These are phyloP conservation scores for Gamsiella multidivaricata DNA, from an alignment of 192 early-diverging fungal genomes.

Conservation along the genomic window DNA sequence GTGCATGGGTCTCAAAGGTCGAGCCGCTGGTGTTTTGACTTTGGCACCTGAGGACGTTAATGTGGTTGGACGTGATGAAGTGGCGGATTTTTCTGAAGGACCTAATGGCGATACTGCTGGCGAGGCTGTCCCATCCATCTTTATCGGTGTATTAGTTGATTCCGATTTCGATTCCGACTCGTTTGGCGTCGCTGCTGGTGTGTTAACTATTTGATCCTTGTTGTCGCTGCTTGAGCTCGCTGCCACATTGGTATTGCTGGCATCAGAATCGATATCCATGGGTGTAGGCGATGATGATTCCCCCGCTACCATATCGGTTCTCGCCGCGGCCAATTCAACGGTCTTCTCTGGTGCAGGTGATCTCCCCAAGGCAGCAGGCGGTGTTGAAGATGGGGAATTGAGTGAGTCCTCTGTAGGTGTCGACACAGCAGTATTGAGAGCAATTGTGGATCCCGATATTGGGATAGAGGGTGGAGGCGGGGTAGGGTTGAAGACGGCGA, in stretches of 20 bases:
- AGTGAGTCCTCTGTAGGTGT: constrained; percentile 7
- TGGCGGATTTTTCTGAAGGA: not conserved
- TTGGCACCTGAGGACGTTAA: not conserved
- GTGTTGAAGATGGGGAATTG: not conserved
- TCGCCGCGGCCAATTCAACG: constrained; percentile 29
- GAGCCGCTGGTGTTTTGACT: not conserved
- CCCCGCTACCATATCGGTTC: constrained; percentile 9
- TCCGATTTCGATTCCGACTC: not conserved
- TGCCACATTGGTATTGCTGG: too few species aligned
- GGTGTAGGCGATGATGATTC: not conserved
- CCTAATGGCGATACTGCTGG: too few species aligned
- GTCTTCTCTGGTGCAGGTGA: constrained; percentile 33
- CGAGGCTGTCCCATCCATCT: too few species aligned
- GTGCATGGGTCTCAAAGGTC: constrained; percentile 16
- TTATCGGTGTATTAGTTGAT: too few species aligned
- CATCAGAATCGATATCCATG: constrained; percentile 12
- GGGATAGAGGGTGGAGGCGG: constrained; percentile 8
- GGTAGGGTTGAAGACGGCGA: constrained; percentile 30
- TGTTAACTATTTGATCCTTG: not conserved
- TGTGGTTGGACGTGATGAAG: not conserved
- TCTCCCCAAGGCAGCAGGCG: constrained; percentile 7
- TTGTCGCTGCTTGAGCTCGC: not conserved
- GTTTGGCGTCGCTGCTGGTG: not conserved
- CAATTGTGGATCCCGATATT: not conserved
- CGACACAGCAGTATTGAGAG: constrained; percentile 2